These are phyloP conservation scores for Geotrichum macrosporum DNA, from an alignment of 1,139 yeast genomes.

Conservation along the genomic window DNA sequence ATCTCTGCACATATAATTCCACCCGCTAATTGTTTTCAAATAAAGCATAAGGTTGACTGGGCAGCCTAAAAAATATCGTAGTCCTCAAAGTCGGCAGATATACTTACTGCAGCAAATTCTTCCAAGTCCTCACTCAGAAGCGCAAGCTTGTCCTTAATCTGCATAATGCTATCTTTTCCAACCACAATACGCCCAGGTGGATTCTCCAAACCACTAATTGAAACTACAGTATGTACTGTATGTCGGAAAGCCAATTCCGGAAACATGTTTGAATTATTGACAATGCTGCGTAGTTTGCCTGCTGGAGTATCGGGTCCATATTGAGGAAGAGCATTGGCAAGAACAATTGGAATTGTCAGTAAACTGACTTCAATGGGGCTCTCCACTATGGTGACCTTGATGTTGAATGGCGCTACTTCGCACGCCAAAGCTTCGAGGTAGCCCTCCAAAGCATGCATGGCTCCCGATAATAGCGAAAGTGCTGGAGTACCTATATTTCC, in stretches of 20 bases:
- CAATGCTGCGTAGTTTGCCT: conserved; percentile 26
- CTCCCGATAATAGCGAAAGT: conserved; percentile 32
- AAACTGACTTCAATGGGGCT: conserved; percentile 33
- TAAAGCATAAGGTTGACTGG: no score
- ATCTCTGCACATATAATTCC: background rate
- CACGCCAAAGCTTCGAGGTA: conserved; percentile 37
- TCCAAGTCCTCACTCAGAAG: conserved; percentile 36
- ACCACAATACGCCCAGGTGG: conserved; percentile 36
- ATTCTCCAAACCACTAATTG: conserved; percentile 35
- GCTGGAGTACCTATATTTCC: conserved; percentile 37
- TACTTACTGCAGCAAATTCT: conserved; percentile 28
- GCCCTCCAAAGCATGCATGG: conserved; percentile 38
- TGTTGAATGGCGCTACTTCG: conserved; percentile 32
- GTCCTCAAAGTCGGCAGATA: conserved; percentile 24
- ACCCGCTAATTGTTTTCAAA: background rate
- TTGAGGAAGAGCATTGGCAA: conserved; percentile 25
- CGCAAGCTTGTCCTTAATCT: conserved; percentile 32
- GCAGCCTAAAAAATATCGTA: conserved; percentile 8
- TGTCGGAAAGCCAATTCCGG: conserved; percentile 30
- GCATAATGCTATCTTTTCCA: conserved; percentile 33
- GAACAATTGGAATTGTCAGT: conserved; percentile 30
- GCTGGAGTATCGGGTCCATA: conserved; percentile 25
- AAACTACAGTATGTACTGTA: conserved; percentile 29
- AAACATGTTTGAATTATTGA: conserved; percentile 27
- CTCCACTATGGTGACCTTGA: conserved; percentile 36